Percentiles rank a stretch among this genome's conserved stretches.
These are phyloP conservation scores for Chaetomiaceae sp. DNA, from an alignment of 2,329 filamentous ascomycete species.

Conservation along the genomic window DNA sequence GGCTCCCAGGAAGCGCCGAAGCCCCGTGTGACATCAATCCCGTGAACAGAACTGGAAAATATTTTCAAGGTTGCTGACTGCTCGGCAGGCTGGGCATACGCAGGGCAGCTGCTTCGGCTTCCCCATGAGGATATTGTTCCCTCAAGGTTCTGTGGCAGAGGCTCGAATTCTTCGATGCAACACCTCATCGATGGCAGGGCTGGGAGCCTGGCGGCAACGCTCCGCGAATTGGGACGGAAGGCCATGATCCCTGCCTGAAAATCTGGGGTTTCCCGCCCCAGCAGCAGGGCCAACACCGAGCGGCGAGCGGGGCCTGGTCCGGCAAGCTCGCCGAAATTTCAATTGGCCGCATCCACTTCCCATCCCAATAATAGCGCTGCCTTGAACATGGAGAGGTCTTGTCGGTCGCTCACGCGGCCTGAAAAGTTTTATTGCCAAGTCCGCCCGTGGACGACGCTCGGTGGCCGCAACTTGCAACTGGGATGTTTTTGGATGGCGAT, in stretches of 20 bases:
- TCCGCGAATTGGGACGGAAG: too few species aligned
- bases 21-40: not conserved
- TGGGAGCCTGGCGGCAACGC: too few species aligned
- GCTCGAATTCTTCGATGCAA: too few species aligned
- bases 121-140: not conserved
- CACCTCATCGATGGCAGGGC: not conserved
- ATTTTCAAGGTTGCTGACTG: not conserved
- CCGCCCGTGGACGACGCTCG: not conserved
- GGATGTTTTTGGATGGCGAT: not conserved
- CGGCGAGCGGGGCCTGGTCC: too few species aligned
- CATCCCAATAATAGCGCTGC: not conserved
- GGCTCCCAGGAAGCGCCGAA: not conserved
- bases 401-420: not conserved
- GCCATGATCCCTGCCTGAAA: conserved; percentile 24
- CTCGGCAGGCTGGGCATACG: too few species aligned
- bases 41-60: not conserved
- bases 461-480: not conserved
- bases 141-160: not conserved
- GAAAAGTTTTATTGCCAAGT: conserved; percentile 13
- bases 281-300: not conserved
- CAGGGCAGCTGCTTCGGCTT: not conserved
- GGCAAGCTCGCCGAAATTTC: too few species aligned
- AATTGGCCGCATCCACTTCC: too few species aligned
- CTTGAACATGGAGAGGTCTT: not conserved
- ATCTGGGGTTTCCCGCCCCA: conserved; percentile 19